Percentiles rank a stretch among this genome's conserved stretches.
phyloP scores from a whole-genome alignment of 768 basidiomycete species.

The Pholiota molesta region DNA sequence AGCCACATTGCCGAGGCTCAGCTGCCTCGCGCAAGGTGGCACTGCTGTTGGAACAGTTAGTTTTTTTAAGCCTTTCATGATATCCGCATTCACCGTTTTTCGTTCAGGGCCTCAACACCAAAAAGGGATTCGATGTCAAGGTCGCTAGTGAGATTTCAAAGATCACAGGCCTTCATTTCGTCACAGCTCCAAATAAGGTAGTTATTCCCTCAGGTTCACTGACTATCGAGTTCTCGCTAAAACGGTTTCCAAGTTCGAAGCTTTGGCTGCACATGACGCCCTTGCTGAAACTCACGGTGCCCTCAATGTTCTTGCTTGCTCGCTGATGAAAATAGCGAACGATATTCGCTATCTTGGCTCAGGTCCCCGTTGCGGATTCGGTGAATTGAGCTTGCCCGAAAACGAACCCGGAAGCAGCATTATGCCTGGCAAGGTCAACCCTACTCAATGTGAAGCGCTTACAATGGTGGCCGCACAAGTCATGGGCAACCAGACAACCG shows the following conservation, averaged over 20 bases:
- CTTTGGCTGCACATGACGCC: slow-evolving; percentile 97
- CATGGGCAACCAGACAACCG: slow-evolving; percentile 94
- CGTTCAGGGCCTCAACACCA: slow-evolving; percentile 91
- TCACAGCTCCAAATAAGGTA: slow-evolving; percentile 98
- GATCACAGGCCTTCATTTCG: slow-evolving; percentile 87
- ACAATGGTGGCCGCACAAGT: slow-evolving; percentile 99
- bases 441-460: slow-evolving; percentile 97
- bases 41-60: slow-evolving; percentile 97
- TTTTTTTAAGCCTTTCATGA: slow-evolving; percentile 12
- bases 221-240: background rate
- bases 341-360: slow-evolving; percentile 98
- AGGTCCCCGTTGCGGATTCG: slow-evolving; percentile 96
- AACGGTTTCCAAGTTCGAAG: slow-evolving; percentile 75
- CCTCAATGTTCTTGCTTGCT: slow-evolving; percentile 94
- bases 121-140: slow-evolving; percentile 94
- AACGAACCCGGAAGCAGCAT: slow-evolving; percentile 99
- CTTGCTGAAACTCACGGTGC: slow-evolving; percentile 97
- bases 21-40: slow-evolving; percentile 93
- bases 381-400: slow-evolving; percentile 92
- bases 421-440: slow-evolving; percentile 99
- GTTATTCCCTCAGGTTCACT: slow-evolving; percentile 14
- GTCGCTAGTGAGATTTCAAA: slow-evolving; percentile 91
- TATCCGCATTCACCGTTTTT: slow-evolving; percentile 12
- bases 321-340: slow-evolving; percentile 99
- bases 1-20: slow-evolving; percentile 81